Base-by-base conservation (phyloP, 2,329 filamentous ascomycete genomes). In the Neofusicoccum kwambonambiense region DNA sequence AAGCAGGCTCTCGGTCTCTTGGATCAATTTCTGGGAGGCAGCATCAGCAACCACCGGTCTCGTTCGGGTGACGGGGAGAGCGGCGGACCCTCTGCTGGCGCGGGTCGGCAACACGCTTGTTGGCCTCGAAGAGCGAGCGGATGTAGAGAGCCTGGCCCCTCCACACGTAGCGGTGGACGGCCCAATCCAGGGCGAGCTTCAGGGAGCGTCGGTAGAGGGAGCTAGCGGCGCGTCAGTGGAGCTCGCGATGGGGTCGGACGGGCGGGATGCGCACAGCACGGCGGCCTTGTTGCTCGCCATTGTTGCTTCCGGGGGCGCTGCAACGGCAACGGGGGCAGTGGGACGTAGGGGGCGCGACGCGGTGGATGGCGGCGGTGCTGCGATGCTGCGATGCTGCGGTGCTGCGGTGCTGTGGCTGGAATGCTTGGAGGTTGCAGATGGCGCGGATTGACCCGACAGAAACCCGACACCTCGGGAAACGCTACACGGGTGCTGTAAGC, bases 111-210 rank as follows among this genome's bases (percentile, higher is more conserved):
- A 98, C 83, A 76, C 92, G 83, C 76, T 88, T 91, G 79, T 99
- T 98, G 65, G 92, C 92, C 78, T 99, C 95, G 76, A 98, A 99
- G 13, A 98, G 85, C 42, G 90, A 93, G 72, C 95, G 90, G 73
- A 99, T 96, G 79, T 99, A 98, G 68, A 98, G 83, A 37, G 95
- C 95, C 80, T 98, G 95, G 68, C 94, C 93, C 72, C 95, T 90
- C 94, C 95, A 99, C 67, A 97, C 81, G 73, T 94, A 88, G 70
- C 95, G 87, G 77, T 97, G 91, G 68, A 98, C 93, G 65, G 92
- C 88, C 95, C 95, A 99, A 82, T 97, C 93, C 70, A 98, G 88
- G 47, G 95, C 86, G 69, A 97, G 88, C 85, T 97, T 97, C 76
- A 99, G 80, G 31, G 93, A 93, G 71, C 93, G 92, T 75, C 94